phyloP scores from a whole-genome alignment of 257 asterid genomes.

The Jasminum sambac region DNA sequence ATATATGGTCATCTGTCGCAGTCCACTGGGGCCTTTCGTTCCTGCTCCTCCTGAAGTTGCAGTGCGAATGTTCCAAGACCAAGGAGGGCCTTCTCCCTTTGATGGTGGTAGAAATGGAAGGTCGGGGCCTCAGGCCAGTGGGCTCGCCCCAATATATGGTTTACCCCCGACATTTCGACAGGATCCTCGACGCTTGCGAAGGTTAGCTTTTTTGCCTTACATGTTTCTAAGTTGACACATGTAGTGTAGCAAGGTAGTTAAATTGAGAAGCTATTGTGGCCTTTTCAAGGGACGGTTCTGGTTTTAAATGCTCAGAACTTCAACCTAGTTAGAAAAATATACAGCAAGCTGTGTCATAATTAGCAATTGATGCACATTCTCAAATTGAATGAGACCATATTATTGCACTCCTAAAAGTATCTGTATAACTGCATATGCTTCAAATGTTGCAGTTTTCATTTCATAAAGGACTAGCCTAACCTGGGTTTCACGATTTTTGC shows the following conservation, averaged over 20 bases:
- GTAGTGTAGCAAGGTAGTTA: background rate
- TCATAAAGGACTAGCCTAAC: constrained; percentile 3
- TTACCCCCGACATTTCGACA: constrained; percentile 75
- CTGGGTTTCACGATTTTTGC: constrained; percentile 33
- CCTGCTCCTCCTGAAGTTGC: constrained; percentile 99
- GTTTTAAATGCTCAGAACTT: background rate
- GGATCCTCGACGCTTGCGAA: constrained; percentile 95
- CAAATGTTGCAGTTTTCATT: background rate
- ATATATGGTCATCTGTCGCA: constrained; percentile 36
- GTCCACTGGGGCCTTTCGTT: constrained; percentile 96
- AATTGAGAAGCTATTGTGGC: background rate
- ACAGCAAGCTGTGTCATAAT: background rate
- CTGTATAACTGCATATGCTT: too few relatives aligned
- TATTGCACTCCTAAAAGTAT: background rate
- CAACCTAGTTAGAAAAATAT: background rate
- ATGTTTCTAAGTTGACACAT: constrained; percentile 6
- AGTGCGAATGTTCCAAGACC: constrained; percentile 92
- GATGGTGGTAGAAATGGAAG: constrained; percentile 86
- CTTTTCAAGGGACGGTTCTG: background rate
- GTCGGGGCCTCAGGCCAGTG: constrained; percentile 62
- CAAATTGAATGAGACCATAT: background rate
- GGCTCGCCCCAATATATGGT: constrained; percentile 72
- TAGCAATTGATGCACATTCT: background rate
- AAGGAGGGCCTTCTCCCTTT: constrained; percentile 85
- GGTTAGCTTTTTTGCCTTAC: constrained; percentile 42